Evolutionary conservation across 164 flowering plant species (phyloP).

Genomic region (Magnolia changhungtana): DNA sequence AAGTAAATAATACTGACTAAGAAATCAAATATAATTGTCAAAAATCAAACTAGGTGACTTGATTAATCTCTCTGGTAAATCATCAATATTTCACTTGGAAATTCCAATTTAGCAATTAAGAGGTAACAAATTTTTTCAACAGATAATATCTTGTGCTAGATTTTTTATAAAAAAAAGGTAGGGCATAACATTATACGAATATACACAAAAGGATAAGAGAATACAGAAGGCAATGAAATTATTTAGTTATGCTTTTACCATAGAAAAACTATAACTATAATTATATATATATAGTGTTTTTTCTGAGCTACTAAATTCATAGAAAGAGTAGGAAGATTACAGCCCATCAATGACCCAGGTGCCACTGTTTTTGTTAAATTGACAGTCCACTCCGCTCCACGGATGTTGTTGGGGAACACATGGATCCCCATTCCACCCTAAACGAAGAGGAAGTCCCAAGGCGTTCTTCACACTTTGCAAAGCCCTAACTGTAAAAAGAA

Average conservation of each 20-base stretch:
- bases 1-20: too few species aligned
- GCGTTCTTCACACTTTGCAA: slow-evolving; percentile 64
- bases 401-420: slow-evolving; percentile 99
- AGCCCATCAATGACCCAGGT: slow-evolving; percentile 95
- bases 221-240: slow-evolving; percentile 1
- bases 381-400: slow-evolving; percentile 97
- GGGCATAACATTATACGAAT: not conserved
- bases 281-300: not conserved
- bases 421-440: slow-evolving; percentile 99
- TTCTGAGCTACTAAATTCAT: not conserved
- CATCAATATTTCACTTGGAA: too few species aligned
- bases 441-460: slow-evolving; percentile 80
- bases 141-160: not conserved
- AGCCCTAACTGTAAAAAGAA: slow-evolving; percentile 53
- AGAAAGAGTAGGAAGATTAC: slow-evolving; percentile 42
- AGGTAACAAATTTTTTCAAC: not conserved
- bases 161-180: not conserved
- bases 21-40: too few species aligned
- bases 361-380: slow-evolving; percentile 37
- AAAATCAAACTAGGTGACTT: too few species aligned
- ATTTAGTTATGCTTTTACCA: not conserved
- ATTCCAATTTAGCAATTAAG: not conserved
- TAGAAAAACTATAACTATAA: too few species aligned
- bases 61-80: too few species aligned
- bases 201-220: not conserved